These are phyloP conservation scores for Aspergillus japonicus DNA, from an alignment of 2,329 filamentous ascomycete species.

Conservation along the genomic window DNA sequence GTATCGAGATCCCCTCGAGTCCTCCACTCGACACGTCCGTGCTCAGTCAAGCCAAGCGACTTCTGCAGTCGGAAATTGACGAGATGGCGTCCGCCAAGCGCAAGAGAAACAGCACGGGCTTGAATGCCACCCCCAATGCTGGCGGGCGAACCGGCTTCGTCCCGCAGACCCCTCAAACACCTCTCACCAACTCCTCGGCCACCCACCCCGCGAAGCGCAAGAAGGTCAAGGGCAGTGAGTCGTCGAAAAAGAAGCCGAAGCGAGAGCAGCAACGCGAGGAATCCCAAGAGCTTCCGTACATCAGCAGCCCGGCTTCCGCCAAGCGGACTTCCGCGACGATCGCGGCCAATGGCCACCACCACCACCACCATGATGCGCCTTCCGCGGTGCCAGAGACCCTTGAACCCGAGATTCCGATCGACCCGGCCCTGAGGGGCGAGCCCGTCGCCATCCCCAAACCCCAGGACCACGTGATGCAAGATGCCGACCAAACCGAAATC, in stretches of 20 bases:
- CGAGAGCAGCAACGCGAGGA: constrained; percentile 6
- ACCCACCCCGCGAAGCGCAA: constrained; percentile 29
- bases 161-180: background rate
- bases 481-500: background rate
- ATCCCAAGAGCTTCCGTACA: background rate
- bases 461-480: background rate
- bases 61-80: background rate
- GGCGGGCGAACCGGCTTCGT: background rate
- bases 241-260: constrained; percentile 12
- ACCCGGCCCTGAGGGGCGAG: background rate
- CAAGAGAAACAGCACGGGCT: background rate
- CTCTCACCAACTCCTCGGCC: constrained; percentile 10
- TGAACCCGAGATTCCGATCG: background rate
- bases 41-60: background rate
- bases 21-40: background rate
- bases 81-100: background rate
- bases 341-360: background rate
- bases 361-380: background rate
- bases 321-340: background rate
- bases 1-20: background rate
- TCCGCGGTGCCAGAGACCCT: background rate
- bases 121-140: background rate
- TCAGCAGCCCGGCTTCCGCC: background rate
- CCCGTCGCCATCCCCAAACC: background rate
- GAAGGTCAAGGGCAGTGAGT: constrained; percentile 16